Base-by-base conservation (phyloP, 2,329 filamentous ascomycete genomes). In the Alternaria ethzedia region DNA sequence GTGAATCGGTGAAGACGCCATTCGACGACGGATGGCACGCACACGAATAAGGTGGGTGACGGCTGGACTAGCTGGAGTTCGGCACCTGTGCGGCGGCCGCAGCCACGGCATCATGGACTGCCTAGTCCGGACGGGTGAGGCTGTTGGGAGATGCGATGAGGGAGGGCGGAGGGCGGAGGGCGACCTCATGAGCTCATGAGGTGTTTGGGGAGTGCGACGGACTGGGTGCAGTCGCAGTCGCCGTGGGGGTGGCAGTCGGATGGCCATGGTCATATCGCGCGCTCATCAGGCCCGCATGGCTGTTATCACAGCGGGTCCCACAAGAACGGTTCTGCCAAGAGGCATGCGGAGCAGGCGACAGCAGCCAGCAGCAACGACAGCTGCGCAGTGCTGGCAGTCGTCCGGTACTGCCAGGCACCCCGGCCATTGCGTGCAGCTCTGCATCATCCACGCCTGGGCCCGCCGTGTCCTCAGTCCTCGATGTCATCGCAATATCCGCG, bases 291-390 rank as follows among this genome's bases (percentile, higher is more conserved):
- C 68, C 64, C 62, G 65, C 65, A 68, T 69, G 65, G 66, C 63
- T 72, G 75, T 78, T 79, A 79, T 79, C 76, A 73, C 61, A 55
- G 55, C 62, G 54, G 55, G 55, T 66, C 67, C 74, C 75, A 69
- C 58, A 65, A 65, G 61, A 69, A 62, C 68, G 75, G 76, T 71
- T 70, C 30, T 58, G 75, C 75, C 74, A 76, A 76, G 74, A 51
- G 47, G 56, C 8, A 54, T 71, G 69, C 67, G 66, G 68, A 71
- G 68, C 63, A 71, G 63, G 64, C 63, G 65, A 64, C 70, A 72
- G 69, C 68, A 57, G 64, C 69, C 70, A 72, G 69, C 68, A 57
- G 64, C 69, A 67, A 65, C 70, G 65, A 61, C 46, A 49, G 55
- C 20, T 36, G 28, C 26, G 28, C 28, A 30, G 26, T 32, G 49